Evolutionary conservation across 2,329 filamentous ascomycete species (phyloP), one percentile per base, ranked within the genome.

Genomic region (Zymoseptoria crescenta): DNA sequence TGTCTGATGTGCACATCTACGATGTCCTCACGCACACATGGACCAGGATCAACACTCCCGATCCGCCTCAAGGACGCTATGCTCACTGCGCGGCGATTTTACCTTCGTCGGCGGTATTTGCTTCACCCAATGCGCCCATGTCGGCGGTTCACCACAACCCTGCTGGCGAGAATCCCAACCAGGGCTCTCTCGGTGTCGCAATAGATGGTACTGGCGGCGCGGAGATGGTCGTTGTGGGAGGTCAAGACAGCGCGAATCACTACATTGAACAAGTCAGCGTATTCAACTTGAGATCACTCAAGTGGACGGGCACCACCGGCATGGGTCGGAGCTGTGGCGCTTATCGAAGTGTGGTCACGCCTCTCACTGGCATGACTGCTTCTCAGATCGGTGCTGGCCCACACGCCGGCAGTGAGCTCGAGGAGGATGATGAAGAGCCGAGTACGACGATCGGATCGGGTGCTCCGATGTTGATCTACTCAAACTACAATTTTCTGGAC

Each of bases 201-300:
- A 86, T 97, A 60, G 92, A 99, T 73, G 93, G 94, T 0, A 85
- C 85, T 20, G 94, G 94, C 16, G 94, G 94, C 30, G 91, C 94
- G 1, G 93, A 99, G 73, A 96, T 99, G 93, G 84, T 99, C 5
- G 87, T 99, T 13, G 92, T 97, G 7, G 94, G 94, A 61, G 94
- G 94, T 0, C 94, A 99, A 74, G 94, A 99, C 70, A 94, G 89
- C 56, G 87, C 88, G n/a, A 99, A 99, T 73, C 92, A 96, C 73
- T 99, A 99, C 71, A 99, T 99, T 66, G 93, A 99, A 74, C 91
- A 99, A 74, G 95, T 99, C 64, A 97, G 91, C 72, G 91, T 99
- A 2, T 99, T 99, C 79, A 99, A 99, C 69, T 79, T 99, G 27
- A 85, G 94, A 54, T 96, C 91, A 72, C 77, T 97, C 60, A 96